Conservation (phyloP, 257 asterid genomes). For the Osmanthus fragrans region DNA sequence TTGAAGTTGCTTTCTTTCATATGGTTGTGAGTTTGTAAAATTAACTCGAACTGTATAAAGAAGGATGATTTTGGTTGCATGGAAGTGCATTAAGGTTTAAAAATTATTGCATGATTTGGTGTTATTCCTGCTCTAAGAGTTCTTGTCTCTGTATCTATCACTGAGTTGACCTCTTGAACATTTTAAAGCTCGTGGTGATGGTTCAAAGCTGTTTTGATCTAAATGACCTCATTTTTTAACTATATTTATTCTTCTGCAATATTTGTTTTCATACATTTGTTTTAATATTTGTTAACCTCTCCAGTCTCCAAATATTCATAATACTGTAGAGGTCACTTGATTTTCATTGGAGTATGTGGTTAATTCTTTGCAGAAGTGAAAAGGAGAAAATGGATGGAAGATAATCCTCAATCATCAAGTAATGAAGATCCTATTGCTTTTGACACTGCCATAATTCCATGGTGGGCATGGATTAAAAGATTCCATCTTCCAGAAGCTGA, state of each 20-base stretch:
- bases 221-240: background rate
- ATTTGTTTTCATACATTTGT: background rate
- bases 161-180: too few relatives aligned
- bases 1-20: background rate
- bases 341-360: background rate
- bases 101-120: background rate
- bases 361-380: constrained; percentile 65
- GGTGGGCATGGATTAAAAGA: constrained; percentile 99
- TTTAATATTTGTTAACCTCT: background rate
- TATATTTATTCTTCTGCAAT: background rate
- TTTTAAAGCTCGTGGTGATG: too few relatives aligned
- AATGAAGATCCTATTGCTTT: constrained; percentile 74
- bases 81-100: background rate
- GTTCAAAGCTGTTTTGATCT: background rate
- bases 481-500: constrained; percentile 99
- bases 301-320: background rate
- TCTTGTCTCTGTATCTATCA: too few relatives aligned
- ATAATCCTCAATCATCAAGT: constrained; percentile 74
- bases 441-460: constrained; percentile 85
- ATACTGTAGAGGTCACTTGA: too few relatives aligned
- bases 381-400: constrained; percentile 91
- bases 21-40: background rate
- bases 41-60: background rate
- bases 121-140: too few relatives aligned
- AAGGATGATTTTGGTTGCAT: background rate